A percentile compares a stretch with the other conserved stretches of the same genome.
These are phyloP conservation scores for Mycena citricolor DNA, from an alignment of 1,284 basidiomycete genomes.

Conservation along the genomic window DNA sequence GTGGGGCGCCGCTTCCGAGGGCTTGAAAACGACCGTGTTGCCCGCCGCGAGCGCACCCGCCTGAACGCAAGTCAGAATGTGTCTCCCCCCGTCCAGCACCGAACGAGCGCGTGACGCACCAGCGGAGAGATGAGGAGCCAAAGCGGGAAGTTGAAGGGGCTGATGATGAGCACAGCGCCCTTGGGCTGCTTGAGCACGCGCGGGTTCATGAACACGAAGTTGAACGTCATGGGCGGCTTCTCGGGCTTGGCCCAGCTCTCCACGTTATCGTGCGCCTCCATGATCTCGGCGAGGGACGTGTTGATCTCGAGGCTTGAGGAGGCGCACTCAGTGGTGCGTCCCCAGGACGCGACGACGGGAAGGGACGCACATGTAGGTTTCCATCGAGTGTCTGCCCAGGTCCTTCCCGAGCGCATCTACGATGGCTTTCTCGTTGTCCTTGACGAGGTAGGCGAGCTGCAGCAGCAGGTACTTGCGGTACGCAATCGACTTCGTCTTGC, in stretches of 20 bases:
- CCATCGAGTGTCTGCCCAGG: conserved; percentile 54
- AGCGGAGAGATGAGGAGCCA: conserved; percentile 54
- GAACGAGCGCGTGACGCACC: too few relatives aligned
- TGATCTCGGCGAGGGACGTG: conserved; percentile 57
- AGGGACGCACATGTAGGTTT: conserved; percentile 55
- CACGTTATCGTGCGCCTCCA: conserved; percentile 65
- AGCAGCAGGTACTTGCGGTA: conserved; percentile 69
- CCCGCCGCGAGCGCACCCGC: conserved; percentile 87
- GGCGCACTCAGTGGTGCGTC: too few relatives aligned
- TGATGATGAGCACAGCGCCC: conserved; percentile 61
- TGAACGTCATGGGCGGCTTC: conserved; percentile 53
- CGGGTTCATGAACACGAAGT: conserved; percentile 57
- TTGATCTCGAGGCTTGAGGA: conserved; percentile 54
- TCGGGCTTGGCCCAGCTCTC: conserved; percentile 78
- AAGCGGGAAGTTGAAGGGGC: conserved; percentile 57
- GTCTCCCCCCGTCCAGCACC: too few relatives aligned
- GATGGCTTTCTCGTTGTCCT: conserved; percentile 62
- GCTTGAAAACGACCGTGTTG: conserved; percentile 73
- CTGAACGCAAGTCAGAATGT: too few relatives aligned
- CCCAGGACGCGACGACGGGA: too few relatives aligned
- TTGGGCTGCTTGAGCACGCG: conserved; percentile 71
- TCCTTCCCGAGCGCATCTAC: conserved; percentile 55
- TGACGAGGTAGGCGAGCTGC: conserved; percentile 62
- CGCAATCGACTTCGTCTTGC: conserved; percentile 57
- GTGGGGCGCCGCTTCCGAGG: conserved; percentile 73